Percentiles rank a stretch among this genome's conserved stretches.
phyloP scores from a whole-genome alignment of 257 asterid genomes.

The Plectranthus barbatus region DNA sequence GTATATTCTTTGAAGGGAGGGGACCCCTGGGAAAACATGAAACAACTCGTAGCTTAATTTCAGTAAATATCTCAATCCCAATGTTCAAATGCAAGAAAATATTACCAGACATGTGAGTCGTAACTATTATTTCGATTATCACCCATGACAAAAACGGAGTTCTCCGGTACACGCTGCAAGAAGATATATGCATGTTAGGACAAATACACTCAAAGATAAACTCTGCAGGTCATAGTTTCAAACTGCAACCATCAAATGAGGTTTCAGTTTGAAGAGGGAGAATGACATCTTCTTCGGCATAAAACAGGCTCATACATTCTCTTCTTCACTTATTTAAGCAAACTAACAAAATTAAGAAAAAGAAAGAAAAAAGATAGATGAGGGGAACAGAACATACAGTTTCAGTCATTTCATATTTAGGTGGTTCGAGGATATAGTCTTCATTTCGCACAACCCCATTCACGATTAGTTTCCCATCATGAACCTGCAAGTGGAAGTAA shows the following conservation, averaged over 20 bases:
- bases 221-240: neutral
- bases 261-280: neutral
- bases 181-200: neutral
- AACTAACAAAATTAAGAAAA: neutral
- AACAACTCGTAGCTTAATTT: neutral
- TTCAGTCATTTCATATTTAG: slow-evolving; percentile 79
- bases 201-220: neutral
- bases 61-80: slow-evolving; percentile 3
- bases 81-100: slow-evolving; percentile 8
- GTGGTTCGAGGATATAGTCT: slow-evolving; percentile 65
- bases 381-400: slow-evolving; percentile 37
- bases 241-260: neutral
- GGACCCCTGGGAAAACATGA: slow-evolving; percentile 55
- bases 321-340: neutral
- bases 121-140: slow-evolving; percentile 93
- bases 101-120: slow-evolving; percentile 91
- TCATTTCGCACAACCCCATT: slow-evolving; percentile 75
- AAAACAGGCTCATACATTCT: neutral
- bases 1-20: slow-evolving; percentile 71
- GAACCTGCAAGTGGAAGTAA: slow-evolving; percentile 54
- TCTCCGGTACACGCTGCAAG: slow-evolving; percentile 78
- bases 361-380: neutral
- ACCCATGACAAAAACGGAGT: slow-evolving; percentile 84
- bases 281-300: neutral
- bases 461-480: slow-evolving; percentile 77